Percentiles rank a stretch among this genome's conserved stretches.
These are phyloP conservation scores for Spirogloea muscicola DNA, from an alignment of 139 green algal species.

Conservation along the genomic window DNA sequence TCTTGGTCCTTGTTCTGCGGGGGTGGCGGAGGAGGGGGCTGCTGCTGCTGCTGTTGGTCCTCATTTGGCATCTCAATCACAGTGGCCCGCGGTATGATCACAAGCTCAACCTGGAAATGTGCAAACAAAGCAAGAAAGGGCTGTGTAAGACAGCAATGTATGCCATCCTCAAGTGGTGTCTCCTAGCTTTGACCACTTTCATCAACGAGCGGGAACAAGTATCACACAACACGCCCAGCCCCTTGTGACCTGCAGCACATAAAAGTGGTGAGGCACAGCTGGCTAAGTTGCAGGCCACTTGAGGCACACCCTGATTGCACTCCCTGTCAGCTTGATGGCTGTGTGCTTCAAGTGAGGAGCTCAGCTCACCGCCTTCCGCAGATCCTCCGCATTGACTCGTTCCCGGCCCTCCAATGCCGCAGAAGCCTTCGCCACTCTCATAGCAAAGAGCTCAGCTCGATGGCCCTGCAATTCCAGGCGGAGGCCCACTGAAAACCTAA, in stretches of 20 bases:
- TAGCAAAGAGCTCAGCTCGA: constrained; percentile 92
- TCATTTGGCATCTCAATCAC: constrained; percentile 64
- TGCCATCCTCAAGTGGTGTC: no score
- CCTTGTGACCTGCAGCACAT: no score
- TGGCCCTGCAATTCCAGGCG: constrained; percentile 72
- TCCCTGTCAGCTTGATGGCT: no score
- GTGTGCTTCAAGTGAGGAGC: neutral
- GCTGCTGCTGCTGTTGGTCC: constrained; percentile 69
- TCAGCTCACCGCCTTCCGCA: constrained; percentile 71
- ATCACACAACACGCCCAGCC: no score
- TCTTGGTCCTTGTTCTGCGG: constrained; percentile 71
- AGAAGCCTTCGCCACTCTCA: constrained; percentile 72
- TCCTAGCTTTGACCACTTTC: no score
- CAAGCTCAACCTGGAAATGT: constrained; percentile 71
- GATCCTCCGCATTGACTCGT: constrained; percentile 84
- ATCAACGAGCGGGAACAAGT: no score
- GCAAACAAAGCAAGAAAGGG: no score
- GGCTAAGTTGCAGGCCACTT: no score
- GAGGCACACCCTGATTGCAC: no score
- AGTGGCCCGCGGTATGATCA: constrained; percentile 83
- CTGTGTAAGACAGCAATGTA: no score
- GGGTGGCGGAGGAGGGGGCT: constrained; percentile 74
- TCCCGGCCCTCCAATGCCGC: constrained; percentile 84
- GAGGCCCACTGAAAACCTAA: no score
- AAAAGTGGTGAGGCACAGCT: no score